Evolutionary conservation across 164 flowering plant genomes (phyloP), one percentile per base, ranked within the genome.

Genomic region (Vitis rotundifolia): DNA sequence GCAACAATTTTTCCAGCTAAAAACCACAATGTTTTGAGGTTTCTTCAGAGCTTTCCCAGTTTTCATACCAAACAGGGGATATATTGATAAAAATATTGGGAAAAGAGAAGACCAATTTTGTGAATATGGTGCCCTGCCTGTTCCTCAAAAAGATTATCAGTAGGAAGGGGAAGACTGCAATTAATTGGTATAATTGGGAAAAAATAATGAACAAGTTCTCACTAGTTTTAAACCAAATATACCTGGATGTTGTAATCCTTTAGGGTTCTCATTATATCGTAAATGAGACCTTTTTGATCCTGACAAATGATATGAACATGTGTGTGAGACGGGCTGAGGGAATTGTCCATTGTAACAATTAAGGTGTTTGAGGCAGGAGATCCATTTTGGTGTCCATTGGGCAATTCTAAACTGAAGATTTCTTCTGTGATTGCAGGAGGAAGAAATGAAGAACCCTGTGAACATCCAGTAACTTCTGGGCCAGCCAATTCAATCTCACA

Each of bases 241-340:
- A 89, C 97, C 93, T 92, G 91, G 52, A 89, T 87, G 68, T 88
- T 85, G 74, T 80, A 89, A 63, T 92, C 97, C 80, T 90, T 92
- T 10, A 92, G 67, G 18, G 91, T 88, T 80, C 93, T 80, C 95
- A 89, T 86, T 47, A 88, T 80, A 68, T 92, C 97, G 57, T 90
- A 92, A 8, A 92, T 77, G 19, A 90, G 93, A 59, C 97, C 97
- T 73, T 89, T 90, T 78, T 90, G 92, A 70, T 92, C 93, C 71
- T 70, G 80, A 68, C 95, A 89, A 22, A 75, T 70, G 49, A 92
- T 83, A 78, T 89, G 92, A 70, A 92, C 76, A 26, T 90, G 84
- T 1, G 97, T 87, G 68, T 92, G 97, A 62, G 85, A 76, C 55
- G 89, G 95, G 63, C 97, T 89, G 31, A 92, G 81, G 49, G 81